A percentile compares a stretch with the other conserved stretches of the same genome.
Conservation (phyloP, 2,329 filamentous ascomycete species). For the Cladosporium halotolerans region DNA sequence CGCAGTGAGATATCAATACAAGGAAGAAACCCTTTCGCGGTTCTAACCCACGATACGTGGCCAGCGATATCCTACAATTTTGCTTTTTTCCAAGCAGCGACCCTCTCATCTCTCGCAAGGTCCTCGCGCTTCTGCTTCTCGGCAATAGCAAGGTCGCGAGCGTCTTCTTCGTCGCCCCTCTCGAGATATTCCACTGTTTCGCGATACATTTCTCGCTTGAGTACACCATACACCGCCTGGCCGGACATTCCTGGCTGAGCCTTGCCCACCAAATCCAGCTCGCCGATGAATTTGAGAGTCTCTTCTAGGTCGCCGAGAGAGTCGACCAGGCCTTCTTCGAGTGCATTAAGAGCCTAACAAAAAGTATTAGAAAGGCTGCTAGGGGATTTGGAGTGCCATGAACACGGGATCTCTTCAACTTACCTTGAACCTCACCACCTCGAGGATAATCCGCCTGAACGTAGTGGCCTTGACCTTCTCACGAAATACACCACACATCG, state of each 20-base stretch:
- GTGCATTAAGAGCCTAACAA: conserved; percentile 46
- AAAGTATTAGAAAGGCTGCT: neutral
- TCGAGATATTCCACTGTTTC: conserved; percentile 57
- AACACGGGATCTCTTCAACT: neutral
- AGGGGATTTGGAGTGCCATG: neutral
- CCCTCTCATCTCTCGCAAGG: conserved; percentile 11
- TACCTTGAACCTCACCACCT: conserved; percentile 59
- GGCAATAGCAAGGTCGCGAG: conserved; percentile 17
- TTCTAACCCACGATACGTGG: too few species aligned
- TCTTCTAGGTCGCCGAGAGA: conserved; percentile 59
- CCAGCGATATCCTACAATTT: neutral
- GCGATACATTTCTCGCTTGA: conserved; percentile 72
- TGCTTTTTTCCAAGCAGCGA: conserved; percentile 2
- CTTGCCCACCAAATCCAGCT: conserved; percentile 56
- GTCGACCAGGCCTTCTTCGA: conserved; percentile 64
- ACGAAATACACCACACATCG: conserved; percentile 70
- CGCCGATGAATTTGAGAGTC: conserved; percentile 52
- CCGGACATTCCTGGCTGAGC: conserved; percentile 36
- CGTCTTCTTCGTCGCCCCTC: conserved; percentile 34
- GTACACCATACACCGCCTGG: conserved; percentile 60
- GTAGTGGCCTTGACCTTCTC: conserved; percentile 54
- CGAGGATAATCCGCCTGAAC: conserved; percentile 63
- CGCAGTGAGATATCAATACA: too few species aligned
- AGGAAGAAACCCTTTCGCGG: too few species aligned
- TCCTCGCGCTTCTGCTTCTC: conserved; percentile 23